Evolutionary conservation across 768 basidiomycete species (phyloP), one percentile per base, ranked within the genome.

Genomic region (Phlebiopsis flavidoalba): DNA sequence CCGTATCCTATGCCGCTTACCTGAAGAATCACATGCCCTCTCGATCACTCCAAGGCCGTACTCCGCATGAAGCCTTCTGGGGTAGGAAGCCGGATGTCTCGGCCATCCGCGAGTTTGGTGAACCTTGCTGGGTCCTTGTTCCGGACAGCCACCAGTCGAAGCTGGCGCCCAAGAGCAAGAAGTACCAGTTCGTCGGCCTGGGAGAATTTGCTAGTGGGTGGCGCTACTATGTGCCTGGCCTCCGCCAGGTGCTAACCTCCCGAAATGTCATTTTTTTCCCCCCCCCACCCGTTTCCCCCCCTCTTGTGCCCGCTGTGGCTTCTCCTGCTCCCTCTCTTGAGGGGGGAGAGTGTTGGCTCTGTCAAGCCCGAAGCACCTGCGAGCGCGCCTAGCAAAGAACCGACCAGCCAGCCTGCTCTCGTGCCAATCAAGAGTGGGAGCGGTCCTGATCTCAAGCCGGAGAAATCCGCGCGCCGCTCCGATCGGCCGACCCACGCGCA

Each of bases 1-100:
- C 72, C 0, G 35, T 70, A 0, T 51, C 58, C 3, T 66, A 72
- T 56, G 63, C 65, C 14, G 40, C 66, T 46, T 70, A 63, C 53
- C 46, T 67, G 11, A 65, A 64, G 60, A 70, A 70, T 37, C 47
- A 61, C 2, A 58, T 59, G 14, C 55, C 64, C 10, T 66, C 67
- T 0, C 56, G 53, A 1, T 45, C 62, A 0, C 66, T 67, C 7
- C 37, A 53, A 10, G 63, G 62, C 17, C 53, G n/a, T 24, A 70
- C 69, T 1, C 67, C 67, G 5, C 61, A 60, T 37, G 63, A 70
- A 35, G 63, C 58, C 21, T 57, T 66, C 15, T 64, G 50, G 36
- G 61, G 63, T 0, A 14, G 47, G 10, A 57, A 57, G 15, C 69
- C 67, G 8, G 55, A 63, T 54, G 35, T 69, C 8, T 26, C 61